These are phyloP conservation scores for Fusarium globosum DNA, from an alignment of 2,329 filamentous ascomycete species.

Conservation along the genomic window DNA sequence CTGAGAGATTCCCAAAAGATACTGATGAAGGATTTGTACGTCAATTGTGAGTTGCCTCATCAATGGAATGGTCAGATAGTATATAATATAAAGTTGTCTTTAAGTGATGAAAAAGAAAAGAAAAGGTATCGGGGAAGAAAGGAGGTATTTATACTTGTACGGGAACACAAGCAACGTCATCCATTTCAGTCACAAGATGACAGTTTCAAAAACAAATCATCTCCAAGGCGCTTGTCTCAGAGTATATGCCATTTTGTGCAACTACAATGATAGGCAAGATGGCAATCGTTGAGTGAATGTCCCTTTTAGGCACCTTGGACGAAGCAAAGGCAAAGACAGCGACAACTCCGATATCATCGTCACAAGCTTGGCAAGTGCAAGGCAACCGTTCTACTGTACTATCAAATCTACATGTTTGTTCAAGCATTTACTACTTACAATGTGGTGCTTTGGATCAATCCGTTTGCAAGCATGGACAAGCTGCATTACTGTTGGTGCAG, in stretches of 20 bases:
- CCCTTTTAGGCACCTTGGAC: neutral
- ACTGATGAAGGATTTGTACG: neutral
- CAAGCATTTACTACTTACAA: no score
- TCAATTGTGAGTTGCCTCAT: fast-evolving
- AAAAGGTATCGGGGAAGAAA: neutral
- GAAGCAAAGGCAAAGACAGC: neutral
- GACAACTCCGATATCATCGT: neutral
- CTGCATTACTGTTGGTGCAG: neutral
- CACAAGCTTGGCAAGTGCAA: neutral
- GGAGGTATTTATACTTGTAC: neutral
- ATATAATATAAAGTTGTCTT: neutral
- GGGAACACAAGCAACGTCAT: neutral
- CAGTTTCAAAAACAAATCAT: fast-evolving
- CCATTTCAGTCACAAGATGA: neutral
- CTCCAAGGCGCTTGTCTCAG: fast-evolving
- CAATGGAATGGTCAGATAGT: neutral
- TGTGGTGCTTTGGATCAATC: fast-evolving
- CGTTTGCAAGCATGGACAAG: neutral
- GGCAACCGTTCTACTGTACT: fast-evolving
- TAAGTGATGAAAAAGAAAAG: no score
- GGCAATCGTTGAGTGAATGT: neutral
- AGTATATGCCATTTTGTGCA: neutral
- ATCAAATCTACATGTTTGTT: neutral
- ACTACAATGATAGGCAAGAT: neutral
- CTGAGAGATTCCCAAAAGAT: neutral